Percentiles rank a stretch among this genome's conserved stretches.
These are phyloP conservation scores for Clitocybe nebularis DNA, from an alignment of 1,284 basidiomycete species.

Conservation along the genomic window DNA sequence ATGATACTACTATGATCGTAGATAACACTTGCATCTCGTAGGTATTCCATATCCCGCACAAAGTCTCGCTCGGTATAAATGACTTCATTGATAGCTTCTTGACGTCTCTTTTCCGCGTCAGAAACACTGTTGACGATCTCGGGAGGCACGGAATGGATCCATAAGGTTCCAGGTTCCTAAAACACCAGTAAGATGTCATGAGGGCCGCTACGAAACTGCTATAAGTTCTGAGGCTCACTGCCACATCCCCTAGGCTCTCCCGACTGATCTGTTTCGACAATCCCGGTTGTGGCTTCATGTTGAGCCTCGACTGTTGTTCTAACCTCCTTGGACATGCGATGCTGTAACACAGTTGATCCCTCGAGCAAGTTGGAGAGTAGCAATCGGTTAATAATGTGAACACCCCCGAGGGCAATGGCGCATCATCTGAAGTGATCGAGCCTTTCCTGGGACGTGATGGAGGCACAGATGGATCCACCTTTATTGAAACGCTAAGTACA, in stretches of 20 bases:
- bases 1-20: background rate
- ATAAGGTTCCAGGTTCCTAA: slow-evolving; percentile 88
- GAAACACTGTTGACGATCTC: slow-evolving; percentile 92
- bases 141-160: slow-evolving; percentile 95
- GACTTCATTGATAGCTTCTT: slow-evolving; percentile 99
- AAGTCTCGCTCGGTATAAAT: slow-evolving; percentile 99
- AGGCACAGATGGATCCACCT: slow-evolving; percentile 29
- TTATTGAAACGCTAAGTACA: too few relatives aligned
- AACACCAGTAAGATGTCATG: slow-evolving; percentile 4
- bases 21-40: slow-evolving; percentile 75
- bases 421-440: slow-evolving; percentile 51
- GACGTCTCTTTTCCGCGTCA: slow-evolving; percentile 92
- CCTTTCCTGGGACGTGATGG: slow-evolving; percentile 38
- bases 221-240: slow-evolving; percentile 43
- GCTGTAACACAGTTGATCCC: slow-evolving; percentile 92
- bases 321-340: slow-evolving; percentile 93
- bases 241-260: slow-evolving; percentile 80
- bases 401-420: slow-evolving; percentile 88
- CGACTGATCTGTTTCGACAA: slow-evolving; percentile 78
- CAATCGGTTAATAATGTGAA: slow-evolving; percentile 97
- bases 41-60: slow-evolving; percentile 96
- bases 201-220: slow-evolving; percentile 8
- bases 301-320: slow-evolving; percentile 90
- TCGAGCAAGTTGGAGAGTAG: slow-evolving; percentile 96
- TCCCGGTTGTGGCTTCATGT: slow-evolving; percentile 91